Evolutionary conservation across 768 basidiomycete species (phyloP), one percentile per base, ranked within the genome.

Genomic region (Artomyces pyxidatus): DNA sequence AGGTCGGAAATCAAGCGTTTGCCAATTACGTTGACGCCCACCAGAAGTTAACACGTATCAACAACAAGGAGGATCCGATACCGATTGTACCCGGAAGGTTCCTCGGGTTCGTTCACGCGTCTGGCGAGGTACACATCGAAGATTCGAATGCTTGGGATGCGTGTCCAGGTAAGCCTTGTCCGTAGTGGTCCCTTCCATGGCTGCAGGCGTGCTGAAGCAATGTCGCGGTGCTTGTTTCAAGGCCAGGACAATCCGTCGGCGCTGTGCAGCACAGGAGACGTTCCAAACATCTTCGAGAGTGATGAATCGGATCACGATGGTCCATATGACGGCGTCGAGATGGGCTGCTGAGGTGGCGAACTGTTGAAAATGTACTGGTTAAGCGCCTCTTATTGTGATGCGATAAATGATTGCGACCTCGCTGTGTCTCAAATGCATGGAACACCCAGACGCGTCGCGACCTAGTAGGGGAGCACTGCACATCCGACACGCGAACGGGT

Each of bases 221-320:
- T n/a, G n/a, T n/a, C n/a, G n/a, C n/a, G n/a, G n/a, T n/a, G n/a
- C n/a, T n/a, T 28, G 17, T 19, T 45, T 28, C 44, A n/a, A 78
- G 78, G 82, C 4, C 74, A 83, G 49, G 84, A 86, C 52, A 85
- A 85, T 58, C 56, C 71, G 5, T 76, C 71, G 51, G 52, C 40
- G 3, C 59, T 71, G 49, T 85, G 83, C 62, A 69, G 60, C 7
- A 70, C 71, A 17, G 81, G 80, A 1, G 75, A 75, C 45, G 80
- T 81, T 4, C 57, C 69, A 0, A 71, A 70, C 25, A 66, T 85
- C 47, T 72, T 78, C 21, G 64, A 63, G 7, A 68, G 77, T 1
- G 49, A 68, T 39, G 3, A 32, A 26, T 3, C 1, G 4, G 14
- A 57, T 42, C 56, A 57, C 16, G 41, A 37, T 28, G 56, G 56